A percentile compares a stretch with the other conserved stretches of the same genome.
Evolutionary conservation across 73 alveolate genomes (phyloP).

Genomic region (Paramecium primaurelia): DNA sequence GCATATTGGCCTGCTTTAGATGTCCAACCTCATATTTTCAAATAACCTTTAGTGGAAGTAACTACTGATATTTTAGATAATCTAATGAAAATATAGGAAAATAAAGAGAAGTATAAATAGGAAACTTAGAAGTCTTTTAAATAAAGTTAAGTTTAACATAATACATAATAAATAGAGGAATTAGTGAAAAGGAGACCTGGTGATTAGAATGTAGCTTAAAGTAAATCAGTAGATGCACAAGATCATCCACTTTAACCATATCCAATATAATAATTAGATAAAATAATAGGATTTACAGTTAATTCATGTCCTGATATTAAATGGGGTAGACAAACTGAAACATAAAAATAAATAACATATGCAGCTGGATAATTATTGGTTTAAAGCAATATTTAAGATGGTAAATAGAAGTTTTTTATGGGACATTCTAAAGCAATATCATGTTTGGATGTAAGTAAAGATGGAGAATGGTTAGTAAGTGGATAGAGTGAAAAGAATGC

Average conservation of each 20-base stretch:
- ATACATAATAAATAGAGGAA: slow-evolving; percentile 32
- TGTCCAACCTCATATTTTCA: not conserved
- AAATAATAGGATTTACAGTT: slow-evolving; percentile 73
- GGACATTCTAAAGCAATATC: slow-evolving; percentile 78
- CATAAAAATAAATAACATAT: slow-evolving; percentile 56
- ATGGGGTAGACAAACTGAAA: slow-evolving; percentile 70
- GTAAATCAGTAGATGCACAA: not conserved
- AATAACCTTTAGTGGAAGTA: not conserved
- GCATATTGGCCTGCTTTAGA: slow-evolving; percentile 26
- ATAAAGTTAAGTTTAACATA: not conserved
- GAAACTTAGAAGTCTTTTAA: slow-evolving; percentile 43
- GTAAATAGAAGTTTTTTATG: slow-evolving; percentile 72
- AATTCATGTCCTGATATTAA: slow-evolving; percentile 67
- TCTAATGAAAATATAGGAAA: slow-evolving; percentile 13
- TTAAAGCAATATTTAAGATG: slow-evolving; percentile 64
- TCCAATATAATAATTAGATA: slow-evolving; percentile 71
- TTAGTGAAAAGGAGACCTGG: slow-evolving; percentile 31
- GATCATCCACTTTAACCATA: slow-evolving; percentile 64
- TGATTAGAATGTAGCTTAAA: not conserved
- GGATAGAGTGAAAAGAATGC: slow-evolving; percentile 77
- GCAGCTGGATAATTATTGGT: slow-evolving; percentile 79
- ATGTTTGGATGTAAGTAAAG: slow-evolving; percentile 71
- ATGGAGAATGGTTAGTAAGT: slow-evolving; percentile 79
- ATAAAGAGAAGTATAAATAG: slow-evolving; percentile 32
- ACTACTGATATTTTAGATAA: not conserved